Base-by-base conservation (phyloP, 331 rosid genomes). In the Rhamnella rubrinervis region DNA sequence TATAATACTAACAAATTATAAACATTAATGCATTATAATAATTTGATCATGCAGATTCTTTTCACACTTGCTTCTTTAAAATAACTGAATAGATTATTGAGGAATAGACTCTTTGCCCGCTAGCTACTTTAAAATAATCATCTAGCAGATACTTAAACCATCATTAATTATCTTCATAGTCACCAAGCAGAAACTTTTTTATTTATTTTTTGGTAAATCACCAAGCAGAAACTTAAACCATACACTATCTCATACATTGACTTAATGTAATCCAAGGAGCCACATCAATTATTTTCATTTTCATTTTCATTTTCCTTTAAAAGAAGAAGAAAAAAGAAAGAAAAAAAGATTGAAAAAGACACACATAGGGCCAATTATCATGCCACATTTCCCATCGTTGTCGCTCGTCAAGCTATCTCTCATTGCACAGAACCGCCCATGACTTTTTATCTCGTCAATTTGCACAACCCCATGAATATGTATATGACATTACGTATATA, bases 101-200 rank as follows among this genome's bases (percentile, higher is more conserved):
- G 10, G 1, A 26, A 37, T 3, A 26, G 69, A 67, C 67, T 23
- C 65, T 31, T 67, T 74, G 51, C 78, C 38, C 12, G 26, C 73
- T 35, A 4, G 5, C 35, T 4, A 50, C 19, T 35, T 39, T 19
- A 11, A 62, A 62, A 44, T 7, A 44, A 44, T 44, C 49, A 12
- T 44, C 49, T 11, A 12, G 13, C 13, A 12, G 14, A 44, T 11
- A 44, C 3, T 7, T 40, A 40, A 1, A 40, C 12, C 12, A 40
- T 40, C 46, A 39, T 39, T 6, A 38, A 38, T 38, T 38, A 38
- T 23, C 23, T 23, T 23, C 23, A 40, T 4, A 40, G 10, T 40
- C 47, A 40, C 10, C 47, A 40, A 1, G 11, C 44, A 39, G 7
- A 39, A 39, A 39, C 11, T 39, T 39, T n/a, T n/a, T n/a, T n/a